phyloP scores from a whole-genome alignment of 2,329 filamentous ascomycete species.

The Chrysosporium queenslandicum region DNA sequence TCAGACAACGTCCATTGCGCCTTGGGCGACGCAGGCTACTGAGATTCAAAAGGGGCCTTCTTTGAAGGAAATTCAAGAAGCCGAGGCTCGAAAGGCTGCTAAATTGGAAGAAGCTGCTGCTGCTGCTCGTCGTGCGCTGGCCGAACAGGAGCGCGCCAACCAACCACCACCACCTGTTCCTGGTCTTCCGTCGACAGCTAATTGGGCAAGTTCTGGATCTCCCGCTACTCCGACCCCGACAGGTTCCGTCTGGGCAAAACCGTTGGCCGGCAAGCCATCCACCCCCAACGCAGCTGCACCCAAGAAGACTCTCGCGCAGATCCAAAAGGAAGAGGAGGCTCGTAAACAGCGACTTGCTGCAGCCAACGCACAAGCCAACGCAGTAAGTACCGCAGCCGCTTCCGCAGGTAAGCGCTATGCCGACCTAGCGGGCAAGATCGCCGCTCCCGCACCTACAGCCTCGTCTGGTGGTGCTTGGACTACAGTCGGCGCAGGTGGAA shows the following conservation, averaged over 20 bases:
- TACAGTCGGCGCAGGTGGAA: conserved; percentile 87
- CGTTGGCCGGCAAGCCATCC: conserved; percentile 31
- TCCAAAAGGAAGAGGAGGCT: conserved; percentile 89
- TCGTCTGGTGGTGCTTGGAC: conserved; percentile 64
- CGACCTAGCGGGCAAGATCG: conserved; percentile 75
- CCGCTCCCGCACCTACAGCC: conserved; percentile 34
- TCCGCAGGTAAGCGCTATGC: conserved; percentile 76
- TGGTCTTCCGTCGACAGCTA: conserved; percentile 76
- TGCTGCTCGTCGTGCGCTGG: conserved; percentile 62
- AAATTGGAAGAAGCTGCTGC: conserved; percentile 74
- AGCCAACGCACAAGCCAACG: conserved; percentile 40
- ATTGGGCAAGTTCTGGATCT: conserved; percentile 69
- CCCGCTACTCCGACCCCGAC: conserved; percentile 51
- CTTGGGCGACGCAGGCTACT: conserved; percentile 80
- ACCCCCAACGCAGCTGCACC: conserved; percentile 34
- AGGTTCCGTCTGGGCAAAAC: conserved; percentile 44
- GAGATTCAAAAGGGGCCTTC: conserved; percentile 75
- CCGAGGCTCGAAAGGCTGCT: conserved; percentile 84
- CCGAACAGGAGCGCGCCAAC: conserved; percentile 66
- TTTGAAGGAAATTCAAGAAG: conserved; percentile 91
- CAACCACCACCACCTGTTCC: conserved; percentile 58
- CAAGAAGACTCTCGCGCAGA: conserved; percentile 90
- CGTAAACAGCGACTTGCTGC: conserved; percentile 65
- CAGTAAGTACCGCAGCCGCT: conserved; percentile 35
- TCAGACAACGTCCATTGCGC: conserved; percentile 65